Conservation (phyloP, 1,284 basidiomycete genomes). For the Apiotrichum brassicae region DNA sequence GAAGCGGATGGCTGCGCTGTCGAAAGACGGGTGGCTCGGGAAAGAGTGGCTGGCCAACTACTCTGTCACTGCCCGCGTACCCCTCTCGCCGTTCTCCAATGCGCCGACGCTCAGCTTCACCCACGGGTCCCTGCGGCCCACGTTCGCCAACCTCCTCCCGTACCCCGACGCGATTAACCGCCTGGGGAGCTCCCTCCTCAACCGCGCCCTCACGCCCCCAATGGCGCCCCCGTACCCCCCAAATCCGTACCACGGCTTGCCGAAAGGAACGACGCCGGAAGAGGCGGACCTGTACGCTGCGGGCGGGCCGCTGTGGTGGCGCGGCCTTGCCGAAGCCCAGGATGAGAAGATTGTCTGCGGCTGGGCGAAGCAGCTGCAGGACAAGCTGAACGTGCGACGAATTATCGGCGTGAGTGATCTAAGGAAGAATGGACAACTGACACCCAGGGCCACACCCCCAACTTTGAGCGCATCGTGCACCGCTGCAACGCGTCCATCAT, state of each 20-base stretch:
- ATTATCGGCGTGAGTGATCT: constrained; percentile 60
- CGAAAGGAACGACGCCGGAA: constrained; percentile 57
- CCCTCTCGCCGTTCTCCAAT: constrained; percentile 65
- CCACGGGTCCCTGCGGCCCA: constrained; percentile 75
- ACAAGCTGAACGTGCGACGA: constrained; percentile 67
- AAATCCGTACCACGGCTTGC: constrained; percentile 67
- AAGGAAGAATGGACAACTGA: not conserved
- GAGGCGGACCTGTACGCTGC: constrained; percentile 65
- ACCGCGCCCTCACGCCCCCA: constrained; percentile 51
- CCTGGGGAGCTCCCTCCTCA: constrained; percentile 60
- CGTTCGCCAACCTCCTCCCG: constrained; percentile 62
- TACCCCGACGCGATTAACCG: constrained; percentile 76
- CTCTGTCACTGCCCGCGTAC: constrained; percentile 70
- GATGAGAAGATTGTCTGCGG: constrained; percentile 56
- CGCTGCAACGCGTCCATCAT: constrained; percentile 79
- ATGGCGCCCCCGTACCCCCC: constrained; percentile 75
- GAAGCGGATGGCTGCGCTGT: constrained; percentile 60
- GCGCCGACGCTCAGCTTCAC: constrained; percentile 69
- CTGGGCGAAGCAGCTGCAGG: constrained; percentile 62
- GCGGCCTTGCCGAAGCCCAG: constrained; percentile 62
- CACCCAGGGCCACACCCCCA: constrained; percentile 71
- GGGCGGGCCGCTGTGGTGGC: constrained; percentile 82
- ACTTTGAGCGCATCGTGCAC: constrained; percentile 74
- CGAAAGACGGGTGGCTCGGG: constrained; percentile 70
- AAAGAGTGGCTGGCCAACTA: constrained; percentile 81